Conservation (phyloP, 2,329 filamentous ascomycete species). For the Ceratocystis albifundus region DNA sequence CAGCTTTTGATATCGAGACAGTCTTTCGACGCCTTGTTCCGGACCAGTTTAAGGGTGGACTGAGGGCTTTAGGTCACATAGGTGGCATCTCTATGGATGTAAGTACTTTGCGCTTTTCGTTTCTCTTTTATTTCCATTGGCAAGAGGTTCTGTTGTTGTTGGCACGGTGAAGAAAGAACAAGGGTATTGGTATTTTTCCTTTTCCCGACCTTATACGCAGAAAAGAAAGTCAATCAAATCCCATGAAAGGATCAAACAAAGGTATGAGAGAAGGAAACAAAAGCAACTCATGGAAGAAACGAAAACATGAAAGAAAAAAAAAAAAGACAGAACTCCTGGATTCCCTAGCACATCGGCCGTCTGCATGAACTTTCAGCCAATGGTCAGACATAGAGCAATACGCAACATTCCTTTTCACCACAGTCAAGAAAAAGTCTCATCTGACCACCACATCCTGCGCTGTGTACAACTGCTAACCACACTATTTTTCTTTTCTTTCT, state of each 20-base stretch:
- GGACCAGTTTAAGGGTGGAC: constrained; percentile 47
- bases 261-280: not conserved
- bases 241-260: not conserved
- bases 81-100: constrained; percentile 69
- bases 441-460: constrained; percentile 3
- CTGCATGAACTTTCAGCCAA: constrained; percentile 7
- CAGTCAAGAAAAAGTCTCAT: not conserved
- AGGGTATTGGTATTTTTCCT: constrained; percentile 12
- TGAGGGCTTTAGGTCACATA: constrained; percentile 51
- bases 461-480: constrained; percentile 20
- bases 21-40: constrained; percentile 63
- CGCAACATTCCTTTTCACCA: constrained; percentile 31
- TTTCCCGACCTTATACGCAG: constrained; percentile 8
- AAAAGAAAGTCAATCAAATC: not conserved
- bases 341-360: not conserved
- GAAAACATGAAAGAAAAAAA: constrained; percentile 17
- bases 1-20: constrained; percentile 51
- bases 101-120: constrained; percentile 34
- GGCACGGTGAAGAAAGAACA: constrained; percentile 15
- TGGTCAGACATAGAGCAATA: not conserved
- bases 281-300: not conserved
- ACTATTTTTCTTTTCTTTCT: constrained; percentile 24
- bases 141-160: not conserved
- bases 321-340: constrained; percentile 22
- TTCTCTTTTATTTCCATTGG: constrained; percentile 12